Conservation (phyloP, 148 eudicot genomes). For the Heliamphora exappendiculata region DNA sequence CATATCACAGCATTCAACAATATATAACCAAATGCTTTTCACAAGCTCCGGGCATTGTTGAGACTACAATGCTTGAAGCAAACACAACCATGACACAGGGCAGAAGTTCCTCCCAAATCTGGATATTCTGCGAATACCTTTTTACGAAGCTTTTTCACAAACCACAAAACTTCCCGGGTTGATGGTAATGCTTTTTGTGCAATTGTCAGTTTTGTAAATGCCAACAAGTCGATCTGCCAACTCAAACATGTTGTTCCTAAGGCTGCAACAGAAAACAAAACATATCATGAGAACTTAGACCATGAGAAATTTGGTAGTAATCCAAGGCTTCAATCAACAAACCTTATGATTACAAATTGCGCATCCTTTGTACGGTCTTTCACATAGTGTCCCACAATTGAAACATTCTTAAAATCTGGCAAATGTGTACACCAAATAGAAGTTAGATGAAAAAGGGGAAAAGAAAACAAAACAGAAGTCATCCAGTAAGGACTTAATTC, state of each 20-base stretch:
- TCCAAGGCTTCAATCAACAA: background rate
- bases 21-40: background rate
- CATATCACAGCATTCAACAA: background rate
- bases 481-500: background rate
- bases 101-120: background rate
- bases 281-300: background rate
- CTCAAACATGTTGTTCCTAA: conserved; percentile 97
- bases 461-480: background rate
- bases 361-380: conserved; percentile 97
- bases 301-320: background rate
- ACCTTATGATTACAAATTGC: conserved; percentile 95
- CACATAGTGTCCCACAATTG: conserved; percentile 95
- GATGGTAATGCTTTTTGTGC: conserved; percentile 93
- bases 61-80: background rate
- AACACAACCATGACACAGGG: background rate
- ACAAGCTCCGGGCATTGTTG: background rate
- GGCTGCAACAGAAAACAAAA: conserved; percentile 42
- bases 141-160: conserved; percentile 53
- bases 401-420: conserved; percentile 93
- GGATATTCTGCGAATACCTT: background rate
- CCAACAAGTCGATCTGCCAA: conserved; percentile 97
- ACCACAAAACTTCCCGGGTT: conserved; percentile 85
- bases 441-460: background rate
- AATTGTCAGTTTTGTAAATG: conserved; percentile 92
- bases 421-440: background rate